These are phyloP conservation scores for Geotrichum phurueaensis DNA, from an alignment of 1,139 yeast species.

Conservation along the genomic window DNA sequence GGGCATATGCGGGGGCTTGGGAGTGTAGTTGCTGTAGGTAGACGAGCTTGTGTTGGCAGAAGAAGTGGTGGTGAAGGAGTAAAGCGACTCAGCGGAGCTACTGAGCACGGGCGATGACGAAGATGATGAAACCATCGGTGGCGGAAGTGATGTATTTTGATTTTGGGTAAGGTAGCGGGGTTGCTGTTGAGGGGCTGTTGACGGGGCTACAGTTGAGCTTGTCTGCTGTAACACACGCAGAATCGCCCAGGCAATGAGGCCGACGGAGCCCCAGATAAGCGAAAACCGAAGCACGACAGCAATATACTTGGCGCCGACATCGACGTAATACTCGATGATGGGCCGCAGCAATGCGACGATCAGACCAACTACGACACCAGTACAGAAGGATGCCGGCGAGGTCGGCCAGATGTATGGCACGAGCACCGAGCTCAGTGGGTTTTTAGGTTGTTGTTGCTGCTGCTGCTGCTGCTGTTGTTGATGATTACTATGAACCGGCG, in stretches of 20 bases:
- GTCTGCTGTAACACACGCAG: conserved; percentile 20
- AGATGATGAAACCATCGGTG: background rate
- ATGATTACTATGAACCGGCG: conserved; percentile 1
- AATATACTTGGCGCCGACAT: conserved; percentile 25
- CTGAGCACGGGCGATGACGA: background rate
- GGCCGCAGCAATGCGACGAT: conserved; percentile 25
- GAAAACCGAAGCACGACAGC: conserved; percentile 21
- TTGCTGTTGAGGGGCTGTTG: background rate
- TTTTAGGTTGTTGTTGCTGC: conserved; percentile 11
- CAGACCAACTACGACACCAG: conserved; percentile 27
- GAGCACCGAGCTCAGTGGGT: conserved; percentile 17
- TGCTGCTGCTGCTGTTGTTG: conserved; percentile 16
- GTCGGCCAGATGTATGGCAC: conserved; percentile 26
- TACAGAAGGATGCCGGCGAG: conserved; percentile 28
- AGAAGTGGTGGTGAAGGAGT: conserved; percentile 14
- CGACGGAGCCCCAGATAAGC: conserved; percentile 27
- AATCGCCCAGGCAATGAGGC: conserved; percentile 22
- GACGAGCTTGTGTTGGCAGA: conserved; percentile 3
- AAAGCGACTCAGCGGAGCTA: conserved; percentile 17
- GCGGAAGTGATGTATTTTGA: background rate
- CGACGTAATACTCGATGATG: conserved; percentile 26
- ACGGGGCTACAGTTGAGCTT: conserved; percentile 5
- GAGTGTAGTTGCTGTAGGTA: conserved; percentile 13
- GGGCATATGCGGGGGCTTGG: conserved; percentile 10
- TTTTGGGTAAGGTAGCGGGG: background rate